phyloP scores from a whole-genome alignment of 2,329 filamentous ascomycete genomes.

The Penicillium hordei region DNA sequence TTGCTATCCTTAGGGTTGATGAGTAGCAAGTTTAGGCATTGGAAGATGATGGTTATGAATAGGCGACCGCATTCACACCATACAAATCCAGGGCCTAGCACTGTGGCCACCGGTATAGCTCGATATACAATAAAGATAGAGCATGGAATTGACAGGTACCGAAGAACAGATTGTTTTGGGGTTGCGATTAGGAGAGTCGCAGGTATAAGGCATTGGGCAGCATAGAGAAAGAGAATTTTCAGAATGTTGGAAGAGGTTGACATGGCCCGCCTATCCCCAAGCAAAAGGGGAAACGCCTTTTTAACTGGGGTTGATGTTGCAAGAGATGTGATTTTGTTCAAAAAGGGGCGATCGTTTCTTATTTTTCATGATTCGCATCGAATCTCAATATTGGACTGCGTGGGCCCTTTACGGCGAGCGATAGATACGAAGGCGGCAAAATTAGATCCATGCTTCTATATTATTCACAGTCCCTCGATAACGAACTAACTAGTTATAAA shows the following conservation, averaged over 20 bases:
- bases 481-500: too few species aligned
- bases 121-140: conserved; percentile 8
- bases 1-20: conserved; percentile 7
- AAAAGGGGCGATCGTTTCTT: background rate
- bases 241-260: background rate
- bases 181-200: conserved; percentile 16
- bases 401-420: background rate
- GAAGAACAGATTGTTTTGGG: conserved; percentile 12
- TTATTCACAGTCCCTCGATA: background rate
- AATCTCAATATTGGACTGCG: background rate
- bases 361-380: background rate
- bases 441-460: background rate
- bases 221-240: conserved; percentile 3
- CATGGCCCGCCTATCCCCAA: background rate
- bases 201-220: conserved; percentile 16
- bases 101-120: conserved; percentile 3
- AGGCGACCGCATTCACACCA: conserved; percentile 15
- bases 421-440: background rate
- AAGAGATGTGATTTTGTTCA: background rate
- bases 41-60: conserved; percentile 14
- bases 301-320: background rate
- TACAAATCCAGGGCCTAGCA: conserved; percentile 13
- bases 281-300: background rate
- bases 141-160: conserved; percentile 18
- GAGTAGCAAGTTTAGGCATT: conserved; percentile 10